A percentile compares a stretch with the other conserved stretches of the same genome.
These are phyloP conservation scores for Fusarium sulawesiense DNA, from an alignment of 2,329 filamentous ascomycete genomes.

Conservation along the genomic window DNA sequence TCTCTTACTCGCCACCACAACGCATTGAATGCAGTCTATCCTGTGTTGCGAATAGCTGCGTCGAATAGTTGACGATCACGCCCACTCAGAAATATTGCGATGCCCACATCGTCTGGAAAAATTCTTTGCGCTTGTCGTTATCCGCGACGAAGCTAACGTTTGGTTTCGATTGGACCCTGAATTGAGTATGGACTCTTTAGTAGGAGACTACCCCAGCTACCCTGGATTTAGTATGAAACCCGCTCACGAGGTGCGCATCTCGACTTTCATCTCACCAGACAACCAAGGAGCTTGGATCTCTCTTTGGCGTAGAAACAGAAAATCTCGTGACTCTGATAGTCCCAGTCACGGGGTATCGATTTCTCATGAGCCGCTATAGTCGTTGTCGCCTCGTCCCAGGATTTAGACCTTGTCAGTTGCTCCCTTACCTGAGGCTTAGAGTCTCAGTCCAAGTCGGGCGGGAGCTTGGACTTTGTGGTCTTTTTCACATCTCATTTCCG, in stretches of 20 bases:
- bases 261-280: not conserved
- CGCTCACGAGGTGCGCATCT: constrained; percentile 7
- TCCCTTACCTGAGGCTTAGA: constrained; percentile 29
- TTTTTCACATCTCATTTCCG: constrained; percentile 47
- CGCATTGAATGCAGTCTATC: not conserved
- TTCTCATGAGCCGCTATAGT: not conserved
- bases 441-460: constrained; percentile 4
- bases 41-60: not conserved
- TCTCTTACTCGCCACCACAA: not conserved
- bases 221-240: constrained; percentile 16
- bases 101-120: constrained; percentile 17
- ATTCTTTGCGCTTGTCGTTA: constrained; percentile 17
- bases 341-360: constrained; percentile 6
- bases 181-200: constrained; percentile 2
- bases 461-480: constrained; percentile 38
- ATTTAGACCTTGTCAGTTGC: constrained; percentile 28
- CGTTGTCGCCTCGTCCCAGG: not conserved
- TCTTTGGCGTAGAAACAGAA: not conserved
- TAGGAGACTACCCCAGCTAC: constrained; percentile 18
- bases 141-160: constrained; percentile 22
- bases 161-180: constrained; percentile 33
- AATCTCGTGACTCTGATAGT: constrained; percentile 1
- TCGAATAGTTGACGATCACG: not conserved
- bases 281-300: constrained; percentile 12
- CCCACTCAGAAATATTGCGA: constrained; percentile 6